Evolutionary conservation across 106 monocot species (phyloP).

Genomic region (Chionographis japonica): DNA sequence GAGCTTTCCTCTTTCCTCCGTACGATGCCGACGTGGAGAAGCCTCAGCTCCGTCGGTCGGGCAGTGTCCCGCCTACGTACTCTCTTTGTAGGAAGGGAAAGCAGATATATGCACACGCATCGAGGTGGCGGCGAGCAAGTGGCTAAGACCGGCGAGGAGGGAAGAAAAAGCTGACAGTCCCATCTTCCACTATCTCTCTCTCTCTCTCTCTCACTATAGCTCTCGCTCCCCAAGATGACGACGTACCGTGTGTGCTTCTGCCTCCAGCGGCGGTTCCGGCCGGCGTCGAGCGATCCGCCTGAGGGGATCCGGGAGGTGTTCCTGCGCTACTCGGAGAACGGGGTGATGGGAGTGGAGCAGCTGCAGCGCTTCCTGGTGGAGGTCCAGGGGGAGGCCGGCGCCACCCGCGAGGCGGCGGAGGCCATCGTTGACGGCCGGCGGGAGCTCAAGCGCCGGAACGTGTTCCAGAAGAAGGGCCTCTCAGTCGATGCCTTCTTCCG

Average conservation of each 20-base stretch:
- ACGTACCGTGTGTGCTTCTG: conserved; percentile 52
- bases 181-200: neutral
- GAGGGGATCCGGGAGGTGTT: conserved; percentile 40
- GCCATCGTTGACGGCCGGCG: conserved; percentile 10
- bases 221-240: conserved; percentile 23
- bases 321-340: conserved; percentile 31
- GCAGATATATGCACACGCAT: no score
- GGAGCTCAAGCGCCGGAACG: conserved; percentile 5
- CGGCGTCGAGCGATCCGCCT: conserved; percentile 39
- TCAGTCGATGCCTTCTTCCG: conserved; percentile 36
- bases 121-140: no score
- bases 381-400: conserved; percentile 41
- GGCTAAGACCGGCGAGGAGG: no score
- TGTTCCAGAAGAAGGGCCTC: conserved; percentile 19
- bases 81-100: no score
- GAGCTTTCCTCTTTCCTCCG: no score
- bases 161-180: conserved; percentile 18
- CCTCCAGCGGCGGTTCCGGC: conserved; percentile 32
- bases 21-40: no score
- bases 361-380: conserved; percentile 45
- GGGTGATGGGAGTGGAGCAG: conserved; percentile 38
- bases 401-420: conserved; percentile 15
- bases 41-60: no score
- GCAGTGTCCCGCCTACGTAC: no score
- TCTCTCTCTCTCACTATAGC: neutral